Evolutionary conservation across 2,329 filamentous ascomycete genomes (phyloP).

Genomic region (Aspergillus sojae): DNA sequence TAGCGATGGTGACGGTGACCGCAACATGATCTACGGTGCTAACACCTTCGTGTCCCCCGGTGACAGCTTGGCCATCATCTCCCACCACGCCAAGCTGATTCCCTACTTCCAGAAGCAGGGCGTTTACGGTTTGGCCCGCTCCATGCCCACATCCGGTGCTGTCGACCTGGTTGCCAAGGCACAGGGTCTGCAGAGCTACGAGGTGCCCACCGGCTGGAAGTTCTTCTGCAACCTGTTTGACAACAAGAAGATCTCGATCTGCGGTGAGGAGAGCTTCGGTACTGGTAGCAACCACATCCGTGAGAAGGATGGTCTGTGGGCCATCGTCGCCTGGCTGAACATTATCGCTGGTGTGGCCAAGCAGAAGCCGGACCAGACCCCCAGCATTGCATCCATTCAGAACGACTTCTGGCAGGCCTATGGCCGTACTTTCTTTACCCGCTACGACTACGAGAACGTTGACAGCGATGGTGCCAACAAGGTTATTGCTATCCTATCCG

Average conservation of each 20-base stretch:
- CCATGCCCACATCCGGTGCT: conserved; percentile 95
- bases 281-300: conserved; percentile 98
- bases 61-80: conserved; percentile 96
- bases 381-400: conserved; percentile 95
- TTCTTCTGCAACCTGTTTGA: conserved; percentile 98
- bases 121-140: conserved; percentile 90
- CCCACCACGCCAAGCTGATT: conserved; percentile 93
- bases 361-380: conserved; percentile 74
- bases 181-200: conserved; percentile 87
- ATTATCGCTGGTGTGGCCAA: conserved; percentile 94
- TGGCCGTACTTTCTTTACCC: conserved; percentile 97
- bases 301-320: conserved; percentile 98
- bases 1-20: conserved; percentile 94
- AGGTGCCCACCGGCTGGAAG: conserved; percentile 98
- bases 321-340: conserved; percentile 96
- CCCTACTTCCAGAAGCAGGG: conserved; percentile 98
- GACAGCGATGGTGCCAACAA: conserved; percentile 89
- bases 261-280: conserved; percentile 96
- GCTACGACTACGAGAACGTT: conserved; percentile 97
- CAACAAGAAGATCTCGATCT: conserved; percentile 94
- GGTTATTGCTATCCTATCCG: conserved; percentile 78
- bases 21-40: conserved; percentile 99
- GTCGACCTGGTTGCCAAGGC: conserved; percentile 96
- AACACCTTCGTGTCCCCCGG: conserved; percentile 95
- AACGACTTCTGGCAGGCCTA: conserved; percentile 96